Evolutionary conservation across 1,139 yeast species (phyloP).

Genomic region (Yarrowia galli): DNA sequence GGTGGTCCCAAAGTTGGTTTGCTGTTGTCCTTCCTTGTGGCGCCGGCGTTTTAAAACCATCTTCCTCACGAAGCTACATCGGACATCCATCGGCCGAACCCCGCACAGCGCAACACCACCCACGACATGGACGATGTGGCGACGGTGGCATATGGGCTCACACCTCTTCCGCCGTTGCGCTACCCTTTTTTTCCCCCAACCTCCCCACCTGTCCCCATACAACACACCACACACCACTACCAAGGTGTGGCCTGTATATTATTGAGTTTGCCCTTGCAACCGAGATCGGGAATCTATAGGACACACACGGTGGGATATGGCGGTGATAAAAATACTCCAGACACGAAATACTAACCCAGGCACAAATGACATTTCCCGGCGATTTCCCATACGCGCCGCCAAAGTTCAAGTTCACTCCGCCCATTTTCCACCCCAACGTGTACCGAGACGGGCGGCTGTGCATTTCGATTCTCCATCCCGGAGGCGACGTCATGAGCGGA

Average conservation of each 20-base stretch:
- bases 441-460: slow-evolving; percentile 93
- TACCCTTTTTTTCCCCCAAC: background rate
- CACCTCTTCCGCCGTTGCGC: background rate
- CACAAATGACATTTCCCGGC: slow-evolving; percentile 89
- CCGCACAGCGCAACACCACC: background rate
- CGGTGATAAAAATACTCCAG: too few relatives aligned
- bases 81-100: slow-evolving; percentile 15
- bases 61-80: background rate
- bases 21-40: slow-evolving; percentile 9
- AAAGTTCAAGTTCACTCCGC: slow-evolving; percentile 89
- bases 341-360: slow-evolving; percentile 49
- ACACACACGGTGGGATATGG: background rate
- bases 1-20: background rate
- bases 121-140: background rate
- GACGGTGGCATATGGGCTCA: background rate
- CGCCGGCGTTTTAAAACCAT: background rate
- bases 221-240: background rate
- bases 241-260: slow-evolving; percentile 18
- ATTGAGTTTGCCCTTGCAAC: slow-evolving; percentile 8
- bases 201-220: background rate
- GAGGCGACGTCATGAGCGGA: slow-evolving; percentile 87
- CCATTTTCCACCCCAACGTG: slow-evolving; percentile 93
- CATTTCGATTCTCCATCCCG: slow-evolving; percentile 88
- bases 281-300: slow-evolving; percentile 27
- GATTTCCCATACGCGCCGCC: slow-evolving; percentile 96